Conservation (phyloP, 2,329 filamentous ascomycete genomes). For the Colletotrichum sp. region DNA sequence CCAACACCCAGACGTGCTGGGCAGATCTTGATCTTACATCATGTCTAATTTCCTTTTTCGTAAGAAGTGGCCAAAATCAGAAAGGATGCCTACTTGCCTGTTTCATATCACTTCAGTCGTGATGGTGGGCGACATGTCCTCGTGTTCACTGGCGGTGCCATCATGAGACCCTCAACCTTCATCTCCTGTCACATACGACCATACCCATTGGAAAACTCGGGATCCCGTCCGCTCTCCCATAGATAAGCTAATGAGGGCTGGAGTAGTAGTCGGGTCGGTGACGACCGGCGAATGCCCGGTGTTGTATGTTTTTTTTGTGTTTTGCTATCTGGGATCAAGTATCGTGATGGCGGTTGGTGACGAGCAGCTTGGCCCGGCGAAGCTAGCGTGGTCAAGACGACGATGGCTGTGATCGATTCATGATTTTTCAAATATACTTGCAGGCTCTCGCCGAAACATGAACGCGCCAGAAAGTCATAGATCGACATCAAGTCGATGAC, state of each 20-base stretch:
- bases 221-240: slow-evolving; percentile 3
- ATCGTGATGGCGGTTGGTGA: neutral
- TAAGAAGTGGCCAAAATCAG: neutral
- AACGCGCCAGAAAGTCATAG: neutral
- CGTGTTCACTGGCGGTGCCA: neutral
- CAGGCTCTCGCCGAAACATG: neutral
- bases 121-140: neutral
- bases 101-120: neutral
- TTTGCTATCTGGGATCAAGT: neutral
- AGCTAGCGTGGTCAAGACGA: neutral
- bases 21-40: neutral
- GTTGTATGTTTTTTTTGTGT: neutral
- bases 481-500: neutral
- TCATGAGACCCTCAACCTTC: neutral
- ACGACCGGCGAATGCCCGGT: neutral
- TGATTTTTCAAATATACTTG: neutral
- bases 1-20: neutral
- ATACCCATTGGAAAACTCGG: slow-evolving; percentile 5
- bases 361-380: neutral
- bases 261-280: slow-evolving; percentile 1
- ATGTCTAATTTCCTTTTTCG: neutral
- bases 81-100: neutral
- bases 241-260: neutral
- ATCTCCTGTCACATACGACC: neutral
- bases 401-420: neutral